phyloP scores from a whole-genome alignment of 202 grass and related monocot species.

The Elaeis oleifera region DNA sequence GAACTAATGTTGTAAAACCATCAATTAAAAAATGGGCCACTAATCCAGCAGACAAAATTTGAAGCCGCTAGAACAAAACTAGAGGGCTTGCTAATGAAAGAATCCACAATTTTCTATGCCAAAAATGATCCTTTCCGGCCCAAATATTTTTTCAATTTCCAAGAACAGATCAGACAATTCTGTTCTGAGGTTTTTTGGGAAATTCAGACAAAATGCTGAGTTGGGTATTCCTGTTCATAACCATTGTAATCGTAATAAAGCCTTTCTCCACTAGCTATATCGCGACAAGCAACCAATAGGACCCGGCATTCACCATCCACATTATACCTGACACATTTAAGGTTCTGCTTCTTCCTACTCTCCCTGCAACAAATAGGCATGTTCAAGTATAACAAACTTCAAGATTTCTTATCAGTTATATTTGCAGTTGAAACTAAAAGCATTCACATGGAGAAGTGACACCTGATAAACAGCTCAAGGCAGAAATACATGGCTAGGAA shows the following conservation, averaged over 20 bases:
- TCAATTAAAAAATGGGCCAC: no score
- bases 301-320: constrained; percentile 64
- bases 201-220: constrained; percentile 83
- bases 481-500: no score
- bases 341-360: constrained; percentile 90
- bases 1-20: no score
- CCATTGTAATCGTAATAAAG: constrained; percentile 99
- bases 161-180: background rate
- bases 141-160: background rate
- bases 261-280: constrained; percentile 81
- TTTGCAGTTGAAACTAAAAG: no score
- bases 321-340: constrained; percentile 74
- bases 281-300: constrained; percentile 66
- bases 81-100: no score
- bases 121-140: background rate
- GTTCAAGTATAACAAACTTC: constrained; percentile 8
- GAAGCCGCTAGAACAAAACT: no score
- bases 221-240: constrained; percentile 81
- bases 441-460: no score
- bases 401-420: no score
- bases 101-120: background rate
- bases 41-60: no score
- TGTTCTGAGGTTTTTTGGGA: background rate
- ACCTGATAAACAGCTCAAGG: no score
- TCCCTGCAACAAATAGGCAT: constrained; percentile 46